Conservation (phyloP, 2,329 filamentous ascomycete species). For the Ophiostoma perfectum region DNA sequence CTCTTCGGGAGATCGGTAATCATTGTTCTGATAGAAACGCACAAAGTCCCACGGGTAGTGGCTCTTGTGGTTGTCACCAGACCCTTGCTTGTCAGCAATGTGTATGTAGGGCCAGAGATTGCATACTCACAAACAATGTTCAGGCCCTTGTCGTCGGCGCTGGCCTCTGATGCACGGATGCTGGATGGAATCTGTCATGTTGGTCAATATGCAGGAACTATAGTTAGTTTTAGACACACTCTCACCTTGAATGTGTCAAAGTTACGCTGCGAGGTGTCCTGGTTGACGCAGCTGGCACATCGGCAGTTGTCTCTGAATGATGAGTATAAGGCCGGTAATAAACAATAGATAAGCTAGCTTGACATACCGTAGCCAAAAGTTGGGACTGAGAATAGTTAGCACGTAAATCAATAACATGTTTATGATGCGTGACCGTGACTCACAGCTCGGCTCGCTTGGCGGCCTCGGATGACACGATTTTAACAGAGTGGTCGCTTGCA, state of each 20-base stretch:
- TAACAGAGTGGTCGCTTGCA: slow-evolving; percentile 16
- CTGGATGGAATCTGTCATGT: slow-evolving; percentile 42
- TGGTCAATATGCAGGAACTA: not conserved
- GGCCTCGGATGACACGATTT: slow-evolving; percentile 28
- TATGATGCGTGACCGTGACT: not conserved
- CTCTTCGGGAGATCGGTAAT: slow-evolving; percentile 34
- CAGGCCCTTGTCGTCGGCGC: slow-evolving; percentile 36
- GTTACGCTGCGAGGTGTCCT: slow-evolving; percentile 63
- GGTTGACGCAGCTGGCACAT: slow-evolving; percentile 61
- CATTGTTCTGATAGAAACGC: slow-evolving; percentile 38
- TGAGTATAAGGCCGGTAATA: not conserved
- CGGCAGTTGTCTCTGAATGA: slow-evolving; percentile 64
- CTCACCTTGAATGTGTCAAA: slow-evolving; percentile 62
- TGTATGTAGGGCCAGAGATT: not conserved
- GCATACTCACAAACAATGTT: slow-evolving; percentile 45
- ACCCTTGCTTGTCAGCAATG: slow-evolving; percentile 46
- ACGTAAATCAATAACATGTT: not conserved
- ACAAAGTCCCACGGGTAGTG: slow-evolving; percentile 62
- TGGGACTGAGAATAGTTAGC: slow-evolving; percentile 23
- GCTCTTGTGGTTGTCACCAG: slow-evolving; percentile 62
- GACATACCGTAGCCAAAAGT: slow-evolving; percentile 27
- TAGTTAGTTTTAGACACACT: not conserved
- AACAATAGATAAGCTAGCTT: not conserved
- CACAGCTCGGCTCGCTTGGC: slow-evolving; percentile 15
- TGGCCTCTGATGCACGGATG: slow-evolving; percentile 36